Evolutionary conservation across 108 stramenopile species (phyloP).

Genomic region (Aurantiochytrium sp.): DNA sequence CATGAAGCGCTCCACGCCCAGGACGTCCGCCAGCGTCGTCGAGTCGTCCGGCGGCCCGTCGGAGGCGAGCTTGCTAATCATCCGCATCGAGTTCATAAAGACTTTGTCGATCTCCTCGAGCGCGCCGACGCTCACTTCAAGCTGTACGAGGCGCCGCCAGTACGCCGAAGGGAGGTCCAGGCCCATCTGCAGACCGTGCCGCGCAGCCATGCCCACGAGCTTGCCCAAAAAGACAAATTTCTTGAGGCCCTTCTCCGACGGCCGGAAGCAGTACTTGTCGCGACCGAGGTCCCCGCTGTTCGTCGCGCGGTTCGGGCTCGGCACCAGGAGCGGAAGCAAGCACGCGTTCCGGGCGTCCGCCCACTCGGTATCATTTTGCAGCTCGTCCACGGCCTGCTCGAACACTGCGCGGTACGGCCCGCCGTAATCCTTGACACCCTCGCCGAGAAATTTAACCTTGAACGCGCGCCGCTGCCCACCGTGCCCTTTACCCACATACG

Average conservation of each 20-base stretch:
- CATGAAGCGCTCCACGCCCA: conserved; percentile 37
- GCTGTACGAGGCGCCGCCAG: conserved; percentile 45
- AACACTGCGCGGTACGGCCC: conserved; percentile 93
- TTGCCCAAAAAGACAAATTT: conserved; percentile 82
- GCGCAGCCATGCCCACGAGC: conserved; percentile 78
- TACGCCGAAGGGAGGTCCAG: conserved; percentile 60
- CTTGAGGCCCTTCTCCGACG: conserved; percentile 58
- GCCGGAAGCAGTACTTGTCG: conserved; percentile 56
- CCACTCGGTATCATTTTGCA: conserved; percentile 43
- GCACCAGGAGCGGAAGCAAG: conserved; percentile 32
- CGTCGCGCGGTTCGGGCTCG: neutral
- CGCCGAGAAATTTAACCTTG: conserved; percentile 92
- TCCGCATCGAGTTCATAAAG: conserved; percentile 48
- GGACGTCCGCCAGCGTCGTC: conserved; percentile 37
- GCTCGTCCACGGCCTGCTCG: conserved; percentile 79
- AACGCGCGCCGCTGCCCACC: conserved; percentile 92
- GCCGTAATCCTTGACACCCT: conserved; percentile 96
- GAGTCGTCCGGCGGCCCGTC: neutral
- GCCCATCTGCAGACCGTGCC: conserved; percentile 79
- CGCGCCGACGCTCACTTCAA: conserved; percentile 1
- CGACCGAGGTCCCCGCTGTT: conserved; percentile 39
- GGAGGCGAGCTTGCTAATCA: neutral
- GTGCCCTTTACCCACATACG: conserved; percentile 87
- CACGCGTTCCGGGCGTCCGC: conserved; percentile 4
- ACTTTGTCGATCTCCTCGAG: conserved; percentile 64